Conservation (phyloP, 75 land plant genomes). For the Isoetes taiwanensis region DNA sequence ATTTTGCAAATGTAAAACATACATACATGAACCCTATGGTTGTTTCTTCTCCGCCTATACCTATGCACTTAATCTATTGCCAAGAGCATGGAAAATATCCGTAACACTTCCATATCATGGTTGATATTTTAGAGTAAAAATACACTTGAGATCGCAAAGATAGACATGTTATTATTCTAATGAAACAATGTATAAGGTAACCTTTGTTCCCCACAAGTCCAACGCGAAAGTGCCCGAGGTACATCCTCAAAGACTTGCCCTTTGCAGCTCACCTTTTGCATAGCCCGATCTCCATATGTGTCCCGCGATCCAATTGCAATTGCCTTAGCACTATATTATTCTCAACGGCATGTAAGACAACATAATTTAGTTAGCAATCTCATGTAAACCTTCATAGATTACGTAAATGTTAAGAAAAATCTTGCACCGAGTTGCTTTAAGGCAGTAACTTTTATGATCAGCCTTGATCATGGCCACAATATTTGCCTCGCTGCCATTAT, state of each 20-base stretch:
- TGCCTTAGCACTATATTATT: neutral
- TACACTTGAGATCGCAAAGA: neutral
- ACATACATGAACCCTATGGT: neutral
- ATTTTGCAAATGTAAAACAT: neutral
- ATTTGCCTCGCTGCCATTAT: constrained; percentile 64
- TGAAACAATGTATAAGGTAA: constrained; percentile 4
- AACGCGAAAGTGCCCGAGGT: constrained; percentile 64
- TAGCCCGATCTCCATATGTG: constrained; percentile 97
- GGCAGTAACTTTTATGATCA: constrained; percentile 87
- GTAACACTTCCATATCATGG: too few relatives aligned
- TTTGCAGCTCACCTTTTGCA: constrained; percentile 61
- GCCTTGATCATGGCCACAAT: constrained; percentile 89
- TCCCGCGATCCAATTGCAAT: constrained; percentile 47
- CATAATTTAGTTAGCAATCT: neutral
- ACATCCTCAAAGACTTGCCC: constrained; percentile 88
- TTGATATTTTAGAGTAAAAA: neutral
- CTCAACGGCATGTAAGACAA: neutral
- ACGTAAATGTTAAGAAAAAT: constrained; percentile 2
- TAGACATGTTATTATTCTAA: neutral
- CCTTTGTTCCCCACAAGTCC: constrained; percentile 80
- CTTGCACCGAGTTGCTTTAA: constrained; percentile 67
- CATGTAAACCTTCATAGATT: neutral
- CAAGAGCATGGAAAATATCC: too few relatives aligned
- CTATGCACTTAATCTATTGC: neutral
- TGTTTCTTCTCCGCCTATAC: neutral